Evolutionary conservation across 306 rosid species (phyloP), one percentile per base, ranked within the genome.

Genomic region (Sechiopsis laciniata): DNA sequence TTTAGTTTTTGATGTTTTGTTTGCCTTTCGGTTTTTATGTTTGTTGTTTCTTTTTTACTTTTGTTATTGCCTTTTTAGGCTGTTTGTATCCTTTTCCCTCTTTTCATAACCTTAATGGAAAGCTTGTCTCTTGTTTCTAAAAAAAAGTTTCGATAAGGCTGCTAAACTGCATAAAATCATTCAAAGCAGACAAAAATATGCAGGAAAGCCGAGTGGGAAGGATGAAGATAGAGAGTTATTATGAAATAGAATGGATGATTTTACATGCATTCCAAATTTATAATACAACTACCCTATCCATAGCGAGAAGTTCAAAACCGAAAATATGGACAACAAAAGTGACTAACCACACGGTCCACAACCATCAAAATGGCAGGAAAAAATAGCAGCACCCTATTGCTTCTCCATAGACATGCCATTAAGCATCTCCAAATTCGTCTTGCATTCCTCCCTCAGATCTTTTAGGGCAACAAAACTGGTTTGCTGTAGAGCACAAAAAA

Each of bases 401-500:
- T 80, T 80, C 74, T 83, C 87, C 51, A 68, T 68, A 64, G 81
- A 80, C 82, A 54, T 75, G 75, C 74, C 84, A 29, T 83, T 77
- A 55, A 79, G 75, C 78, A 35, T 80, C 82, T 81, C 97, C 71
- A 90, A 84, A 71, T 85, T 90, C 59, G 46, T 80, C 86, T 89
- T 91, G 97, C 96, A 94, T 76, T 70, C 79, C 80, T 91, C 95
- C 80, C 95, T 91, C 87, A 94, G 64, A 14, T 84, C 85, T 86
- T 84, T 89, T 6, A 90, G 81, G 13, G 60, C 16, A 45, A 79
- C 83, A 78, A 80, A 87, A 64, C 73, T 83, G 72, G 87, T 81
- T 57, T 89, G 92, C 99, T 94, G 90, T 79, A 58, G 78, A 72
- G 53, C 52, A 74, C 45, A 3, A 70, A 82, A 52, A 74, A 53